Percentiles rank a stretch among this genome's conserved stretches.
These are phyloP conservation scores for Alloteropsis semialata DNA, from an alignment of 176 grass and related monocot genomes.

Conservation along the genomic window DNA sequence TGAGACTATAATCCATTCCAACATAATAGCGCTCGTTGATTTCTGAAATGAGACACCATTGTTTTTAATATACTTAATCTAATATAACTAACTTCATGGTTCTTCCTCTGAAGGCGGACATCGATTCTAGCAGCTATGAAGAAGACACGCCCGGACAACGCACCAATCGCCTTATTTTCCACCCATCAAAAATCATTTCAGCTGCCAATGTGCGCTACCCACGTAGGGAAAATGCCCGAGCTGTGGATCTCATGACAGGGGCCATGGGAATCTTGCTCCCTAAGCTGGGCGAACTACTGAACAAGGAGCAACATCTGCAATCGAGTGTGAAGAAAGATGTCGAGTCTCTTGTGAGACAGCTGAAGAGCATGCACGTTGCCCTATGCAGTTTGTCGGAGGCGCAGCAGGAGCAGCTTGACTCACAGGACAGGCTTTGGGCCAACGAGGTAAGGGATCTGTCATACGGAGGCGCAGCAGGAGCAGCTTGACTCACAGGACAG, in stretches of 20 bases:
- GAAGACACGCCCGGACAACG: not conserved
- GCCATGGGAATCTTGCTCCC: too few relatives aligned
- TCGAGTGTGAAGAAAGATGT: not conserved
- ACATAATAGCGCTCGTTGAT: too few relatives aligned
- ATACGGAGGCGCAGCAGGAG: not conserved
- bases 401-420: too few relatives aligned
- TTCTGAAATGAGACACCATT: fast-evolving
- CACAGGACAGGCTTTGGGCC: not conserved
- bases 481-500: not conserved
- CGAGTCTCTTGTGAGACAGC: not conserved
- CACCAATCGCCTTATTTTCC: not conserved
- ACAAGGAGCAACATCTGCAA: not conserved
- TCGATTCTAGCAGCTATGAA: not conserved
- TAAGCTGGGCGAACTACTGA: not conserved
- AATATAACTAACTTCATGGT: too few relatives aligned
- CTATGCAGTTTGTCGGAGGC: not conserved
- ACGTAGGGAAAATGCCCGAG: not conserved
- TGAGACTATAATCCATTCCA: too few relatives aligned
- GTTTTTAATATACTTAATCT: too few relatives aligned
- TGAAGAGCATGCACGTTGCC: not conserved
- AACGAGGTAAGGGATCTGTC: not conserved
- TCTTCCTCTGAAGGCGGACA: not conserved
- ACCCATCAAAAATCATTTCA: not conserved
- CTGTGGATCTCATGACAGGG: not conserved
- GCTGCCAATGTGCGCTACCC: not conserved